Evolutionary conservation across 2,329 filamentous ascomycete species (phyloP).

Genomic region (Sphaerulina musiva): DNA sequence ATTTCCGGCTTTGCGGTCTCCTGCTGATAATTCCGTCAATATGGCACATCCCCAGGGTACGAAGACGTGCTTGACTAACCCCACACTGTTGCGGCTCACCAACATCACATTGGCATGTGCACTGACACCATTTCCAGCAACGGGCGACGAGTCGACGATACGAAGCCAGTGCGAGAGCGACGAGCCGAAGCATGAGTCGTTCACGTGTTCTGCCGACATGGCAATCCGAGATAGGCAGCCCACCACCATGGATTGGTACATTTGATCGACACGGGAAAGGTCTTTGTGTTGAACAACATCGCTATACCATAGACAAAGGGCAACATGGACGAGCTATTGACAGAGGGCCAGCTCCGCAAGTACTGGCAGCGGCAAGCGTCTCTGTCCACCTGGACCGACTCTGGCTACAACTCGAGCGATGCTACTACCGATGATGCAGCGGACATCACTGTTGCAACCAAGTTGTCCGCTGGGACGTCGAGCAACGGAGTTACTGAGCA

Average conservation of each 20-base stretch:
- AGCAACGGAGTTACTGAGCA: neutral
- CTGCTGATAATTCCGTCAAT: neutral
- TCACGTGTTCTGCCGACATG: neutral
- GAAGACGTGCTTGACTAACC: slow-evolving; percentile 9
- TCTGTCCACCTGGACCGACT: neutral
- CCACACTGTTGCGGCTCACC: slow-evolving; percentile 5
- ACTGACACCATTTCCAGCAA: neutral
- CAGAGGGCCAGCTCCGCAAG: neutral
- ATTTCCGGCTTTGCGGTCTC: neutral
- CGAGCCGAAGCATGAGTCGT: slow-evolving; percentile 5
- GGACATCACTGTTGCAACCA: neutral
- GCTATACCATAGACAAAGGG: neutral
- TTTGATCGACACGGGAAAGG: neutral
- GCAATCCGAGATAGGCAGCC: slow-evolving; percentile 1
- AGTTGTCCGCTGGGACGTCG: neutral
- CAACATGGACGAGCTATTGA: slow-evolving; percentile 8
- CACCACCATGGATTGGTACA: neutral
- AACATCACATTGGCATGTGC: neutral
- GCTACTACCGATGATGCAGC: slow-evolving; percentile 1
- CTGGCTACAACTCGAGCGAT: slow-evolving; percentile 7
- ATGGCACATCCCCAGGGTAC: neutral
- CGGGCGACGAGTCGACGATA: neutral
- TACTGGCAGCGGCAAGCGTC: slow-evolving; percentile 2
- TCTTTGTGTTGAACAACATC: neutral
- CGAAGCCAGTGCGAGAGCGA: slow-evolving; percentile 3